Conservation (phyloP, 2,329 filamentous ascomycete species). For the Colletotrichum echinochloae region DNA sequence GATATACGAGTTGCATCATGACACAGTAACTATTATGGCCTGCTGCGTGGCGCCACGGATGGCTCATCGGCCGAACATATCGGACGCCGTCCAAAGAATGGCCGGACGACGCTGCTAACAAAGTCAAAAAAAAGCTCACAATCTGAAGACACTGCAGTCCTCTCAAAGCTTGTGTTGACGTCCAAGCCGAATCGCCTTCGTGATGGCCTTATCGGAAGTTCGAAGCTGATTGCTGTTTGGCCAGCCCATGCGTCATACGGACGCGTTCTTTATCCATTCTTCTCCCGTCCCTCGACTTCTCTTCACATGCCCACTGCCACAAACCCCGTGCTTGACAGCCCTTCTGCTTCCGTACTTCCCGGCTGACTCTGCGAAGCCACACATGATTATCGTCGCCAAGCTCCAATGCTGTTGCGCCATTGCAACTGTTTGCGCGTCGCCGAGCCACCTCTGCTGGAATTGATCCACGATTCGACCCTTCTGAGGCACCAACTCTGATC, state of each 20-base stretch:
- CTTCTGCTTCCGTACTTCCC: conserved; percentile 20
- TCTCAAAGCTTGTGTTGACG: conserved; percentile 29
- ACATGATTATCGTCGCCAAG: conserved; percentile 34
- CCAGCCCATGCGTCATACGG: conserved; percentile 13
- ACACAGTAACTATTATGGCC: conserved; percentile 10
- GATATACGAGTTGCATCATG: neutral
- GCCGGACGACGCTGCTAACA: conserved; percentile 27
- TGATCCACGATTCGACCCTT: neutral
- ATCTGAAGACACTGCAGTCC: neutral
- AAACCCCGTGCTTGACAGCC: neutral
- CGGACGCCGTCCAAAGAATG: conserved; percentile 12
- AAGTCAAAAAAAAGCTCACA: neutral
- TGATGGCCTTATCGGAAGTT: neutral
- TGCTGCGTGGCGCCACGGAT: conserved; percentile 26
- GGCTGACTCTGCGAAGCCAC: conserved; percentile 34
- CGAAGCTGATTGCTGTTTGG: neutral
- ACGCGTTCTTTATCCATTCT: neutral
- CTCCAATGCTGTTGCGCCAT: conserved; percentile 16
- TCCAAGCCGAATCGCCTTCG: neutral
- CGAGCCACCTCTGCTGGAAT: neutral
- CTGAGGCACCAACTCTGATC: neutral
- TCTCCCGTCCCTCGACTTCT: neutral
- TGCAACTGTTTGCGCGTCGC: conserved; percentile 5
- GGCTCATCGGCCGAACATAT: conserved; percentile 33
- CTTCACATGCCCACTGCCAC: conserved; percentile 39